Percentiles rank a stretch among this genome's conserved stretches.
phyloP scores from a whole-genome alignment of 1,139 yeast genomes.

The Scheffersomyces illinoinensis region DNA sequence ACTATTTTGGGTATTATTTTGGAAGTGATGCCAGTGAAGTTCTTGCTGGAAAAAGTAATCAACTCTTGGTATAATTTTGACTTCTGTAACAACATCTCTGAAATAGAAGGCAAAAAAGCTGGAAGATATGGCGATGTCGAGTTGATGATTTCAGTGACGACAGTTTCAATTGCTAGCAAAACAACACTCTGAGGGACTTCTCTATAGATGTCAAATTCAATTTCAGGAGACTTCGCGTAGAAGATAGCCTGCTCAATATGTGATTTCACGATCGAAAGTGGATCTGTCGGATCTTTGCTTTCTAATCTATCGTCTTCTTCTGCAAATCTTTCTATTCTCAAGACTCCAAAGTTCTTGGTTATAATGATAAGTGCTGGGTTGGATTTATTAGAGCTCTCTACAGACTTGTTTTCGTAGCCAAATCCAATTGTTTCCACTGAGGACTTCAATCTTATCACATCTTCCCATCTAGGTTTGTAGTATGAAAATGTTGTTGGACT shows the following conservation, averaged over 20 bases:
- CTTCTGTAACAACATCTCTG: constrained; percentile 27
- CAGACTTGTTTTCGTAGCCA: constrained; percentile 50
- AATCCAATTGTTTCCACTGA: constrained; percentile 59
- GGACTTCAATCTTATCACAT: constrained; percentile 57
- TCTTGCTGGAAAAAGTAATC: constrained; percentile 44
- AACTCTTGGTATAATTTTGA: constrained; percentile 36
- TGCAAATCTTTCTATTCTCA: constrained; percentile 56
- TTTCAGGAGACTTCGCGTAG: constrained; percentile 44
- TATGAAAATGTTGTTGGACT: constrained; percentile 33
- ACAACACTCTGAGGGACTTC: constrained; percentile 36
- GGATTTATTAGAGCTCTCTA: constrained; percentile 7
- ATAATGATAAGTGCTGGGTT: constrained; percentile 50
- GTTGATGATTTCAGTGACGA: constrained; percentile 55
- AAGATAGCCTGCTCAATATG: constrained; percentile 83
- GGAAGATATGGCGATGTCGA: constrained; percentile 45
- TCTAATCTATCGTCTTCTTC: constrained; percentile 13
- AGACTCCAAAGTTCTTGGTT: constrained; percentile 62
- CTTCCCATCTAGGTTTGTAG: constrained; percentile 75
- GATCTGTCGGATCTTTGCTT: constrained; percentile 14
- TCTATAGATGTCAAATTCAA: constrained; percentile 56
- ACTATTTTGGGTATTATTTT: constrained; percentile 37
- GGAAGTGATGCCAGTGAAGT: constrained; percentile 42
- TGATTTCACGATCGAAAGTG: constrained; percentile 54
- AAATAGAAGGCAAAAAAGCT: constrained; percentile 25
- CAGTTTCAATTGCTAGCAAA: constrained; percentile 48